Evolutionary conservation across 768 basidiomycete species (phyloP), one percentile per base, ranked within the genome.

Genomic region (Kwoniella mangroviensis): DNA sequence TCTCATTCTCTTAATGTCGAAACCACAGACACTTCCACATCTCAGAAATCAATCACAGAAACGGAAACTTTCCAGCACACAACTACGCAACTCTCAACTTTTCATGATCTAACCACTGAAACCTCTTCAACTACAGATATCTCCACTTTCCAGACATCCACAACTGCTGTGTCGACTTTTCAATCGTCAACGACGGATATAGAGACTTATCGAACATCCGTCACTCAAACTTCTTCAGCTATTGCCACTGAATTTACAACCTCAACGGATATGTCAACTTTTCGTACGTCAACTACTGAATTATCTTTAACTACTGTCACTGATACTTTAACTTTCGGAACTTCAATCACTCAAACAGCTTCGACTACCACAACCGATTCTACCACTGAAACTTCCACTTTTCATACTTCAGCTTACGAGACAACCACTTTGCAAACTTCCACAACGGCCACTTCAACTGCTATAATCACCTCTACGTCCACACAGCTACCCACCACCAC

Each of bases 171-270:
- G 42, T 41, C 60, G 13, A 61, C 60, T 43, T 61, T 24, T 61
- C 12, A 26, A 12, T 43, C 60, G 6, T 43, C 21, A n/a, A 62
- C 34, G 9, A 62, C 60, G 21, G 28, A 62, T 51, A 62, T 40
- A 15, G 56, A 21, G 12, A 57, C 26, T 15, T 17, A 26, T 34
- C 24, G 40, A 57, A 57, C 56, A 3, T 57, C 56, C 22, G 34
- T 57, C 2, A 57, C 56, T 4, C 26, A 13, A 1, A 57, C 56
- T 34, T 57, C 56, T 10, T 57, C 56, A 26, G 56, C 56, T 34
- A 57, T 26, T 28, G 56, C 56, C 56, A 57, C 56, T 28, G 56
- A 57, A 57, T 57, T 34, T 19, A 57, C 56, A 24, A 57, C 56
- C 12, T 57, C 56, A 57, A 57, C 56, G 15, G 26, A 57, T 34